These are phyloP conservation scores for Tribonema minus DNA, from an alignment of 108 stramenopile species.

Conservation along the genomic window DNA sequence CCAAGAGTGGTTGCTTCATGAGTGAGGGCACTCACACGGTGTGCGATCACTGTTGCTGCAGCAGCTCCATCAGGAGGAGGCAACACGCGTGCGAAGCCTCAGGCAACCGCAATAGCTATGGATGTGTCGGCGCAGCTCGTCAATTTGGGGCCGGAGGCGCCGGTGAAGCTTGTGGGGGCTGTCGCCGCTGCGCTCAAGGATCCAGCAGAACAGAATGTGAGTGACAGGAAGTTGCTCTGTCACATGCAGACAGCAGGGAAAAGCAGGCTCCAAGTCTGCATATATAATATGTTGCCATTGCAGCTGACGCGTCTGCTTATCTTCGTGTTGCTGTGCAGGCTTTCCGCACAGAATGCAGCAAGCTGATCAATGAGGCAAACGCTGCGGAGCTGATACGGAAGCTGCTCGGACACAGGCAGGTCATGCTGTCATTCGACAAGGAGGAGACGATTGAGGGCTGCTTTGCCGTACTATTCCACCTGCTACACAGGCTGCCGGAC, in stretches of 20 bases:
- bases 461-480: conserved; percentile 29
- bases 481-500: conserved; percentile 19
- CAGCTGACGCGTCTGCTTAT: not conserved
- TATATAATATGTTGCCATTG: not conserved
- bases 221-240: not conserved
- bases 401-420: conserved; percentile 22
- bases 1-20: no score
- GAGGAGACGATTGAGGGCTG: conserved; percentile 31
- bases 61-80: no score
- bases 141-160: conserved; percentile 22
- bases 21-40: no score
- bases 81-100: no score
- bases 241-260: not conserved
- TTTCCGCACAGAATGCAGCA: conserved; percentile 5
- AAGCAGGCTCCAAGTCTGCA: not conserved
- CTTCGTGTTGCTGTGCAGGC: not conserved
- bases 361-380: conserved; percentile 30
- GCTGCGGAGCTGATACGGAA: conserved; percentile 39
- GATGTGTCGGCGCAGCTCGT: conserved; percentile 25
- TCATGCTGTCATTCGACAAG: conserved; percentile 9
- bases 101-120: not conserved
- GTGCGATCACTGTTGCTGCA: no score
- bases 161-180: conserved; percentile 40
- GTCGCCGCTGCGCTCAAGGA: conserved; percentile 6
- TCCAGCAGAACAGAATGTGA: not conserved